Conservation (phyloP, 129 eudicot species). For the Ambrosia trifida region DNA sequence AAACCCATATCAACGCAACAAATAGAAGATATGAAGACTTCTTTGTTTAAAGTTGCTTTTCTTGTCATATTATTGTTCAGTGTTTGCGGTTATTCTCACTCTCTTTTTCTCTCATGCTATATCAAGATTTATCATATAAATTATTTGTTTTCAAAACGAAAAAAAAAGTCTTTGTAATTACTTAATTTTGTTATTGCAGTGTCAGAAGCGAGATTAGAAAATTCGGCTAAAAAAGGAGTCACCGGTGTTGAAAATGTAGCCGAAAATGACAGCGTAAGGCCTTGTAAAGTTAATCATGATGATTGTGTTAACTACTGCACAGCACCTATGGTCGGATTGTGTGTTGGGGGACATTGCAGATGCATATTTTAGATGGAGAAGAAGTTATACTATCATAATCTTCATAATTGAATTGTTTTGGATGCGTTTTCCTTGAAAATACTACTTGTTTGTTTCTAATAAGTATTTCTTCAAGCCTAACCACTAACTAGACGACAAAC, state of each 20-base stretch:
- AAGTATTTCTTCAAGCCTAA: no score
- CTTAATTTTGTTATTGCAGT: not conserved
- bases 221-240: not conserved
- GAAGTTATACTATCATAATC: not conserved
- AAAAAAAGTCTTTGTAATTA: not conserved
- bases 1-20: not conserved
- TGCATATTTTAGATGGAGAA: slow-evolving; percentile 16
- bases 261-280: not conserved
- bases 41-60: not conserved
- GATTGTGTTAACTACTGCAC: slow-evolving; percentile 17
- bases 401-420: not conserved
- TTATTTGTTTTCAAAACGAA: not conserved
- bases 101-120: not conserved
- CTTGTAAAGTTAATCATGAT: not conserved
- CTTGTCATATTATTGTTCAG: not conserved
- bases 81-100: slow-evolving; percentile 4
- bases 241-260: not conserved
- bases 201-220: not conserved
- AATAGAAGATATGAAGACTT: not conserved
- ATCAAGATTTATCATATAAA: not conserved
- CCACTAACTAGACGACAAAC: no score
- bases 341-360: slow-evolving; percentile 18
- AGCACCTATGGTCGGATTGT: slow-evolving; percentile 2
- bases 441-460: not conserved
- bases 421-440: not conserved